Conservation (phyloP, 1,139 yeast genomes). For the Protomyces inouyei region DNA sequence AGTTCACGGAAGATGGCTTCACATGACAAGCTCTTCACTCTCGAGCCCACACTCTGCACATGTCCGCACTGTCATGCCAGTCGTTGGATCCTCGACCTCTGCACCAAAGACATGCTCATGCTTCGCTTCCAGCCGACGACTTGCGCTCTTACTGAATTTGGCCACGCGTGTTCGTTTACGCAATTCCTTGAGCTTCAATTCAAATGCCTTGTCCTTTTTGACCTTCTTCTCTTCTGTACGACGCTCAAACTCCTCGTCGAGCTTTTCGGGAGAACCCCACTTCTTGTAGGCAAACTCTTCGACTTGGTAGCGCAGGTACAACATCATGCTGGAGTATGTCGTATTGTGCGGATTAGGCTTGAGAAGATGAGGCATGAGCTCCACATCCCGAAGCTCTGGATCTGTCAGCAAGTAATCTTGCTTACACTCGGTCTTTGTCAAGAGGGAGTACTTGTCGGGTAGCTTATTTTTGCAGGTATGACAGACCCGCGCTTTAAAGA, state of each 20-base stretch:
- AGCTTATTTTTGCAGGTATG: conserved; percentile 61
- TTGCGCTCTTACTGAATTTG: conserved; percentile 53
- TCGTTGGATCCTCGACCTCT: conserved; percentile 13
- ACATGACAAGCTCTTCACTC: conserved; percentile 25
- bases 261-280: conserved; percentile 87
- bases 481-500: conserved; percentile 73
- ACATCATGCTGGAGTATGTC: conserved; percentile 85
- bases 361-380: conserved; percentile 67
- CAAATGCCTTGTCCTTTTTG: conserved; percentile 73
- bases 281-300: conserved; percentile 88
- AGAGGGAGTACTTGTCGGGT: conserved; percentile 82
- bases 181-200: conserved; percentile 73
- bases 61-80: conserved; percentile 24
- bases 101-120: conserved; percentile 27
- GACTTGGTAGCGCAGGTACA: conserved; percentile 80
- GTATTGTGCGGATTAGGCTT: conserved; percentile 93
- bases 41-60: conserved; percentile 27
- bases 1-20: too few relatives aligned
- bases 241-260: conserved; percentile 88
- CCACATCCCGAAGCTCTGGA: conserved; percentile 69
- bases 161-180: conserved; percentile 88
- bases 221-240: conserved; percentile 67
- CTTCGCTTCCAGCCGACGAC: conserved; percentile 23
- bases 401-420: conserved; percentile 64
- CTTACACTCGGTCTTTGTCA: conserved; percentile 92